phyloP scores from a whole-genome alignment of 2,329 filamentous ascomycete species.

The Colletotrichum navitas region DNA sequence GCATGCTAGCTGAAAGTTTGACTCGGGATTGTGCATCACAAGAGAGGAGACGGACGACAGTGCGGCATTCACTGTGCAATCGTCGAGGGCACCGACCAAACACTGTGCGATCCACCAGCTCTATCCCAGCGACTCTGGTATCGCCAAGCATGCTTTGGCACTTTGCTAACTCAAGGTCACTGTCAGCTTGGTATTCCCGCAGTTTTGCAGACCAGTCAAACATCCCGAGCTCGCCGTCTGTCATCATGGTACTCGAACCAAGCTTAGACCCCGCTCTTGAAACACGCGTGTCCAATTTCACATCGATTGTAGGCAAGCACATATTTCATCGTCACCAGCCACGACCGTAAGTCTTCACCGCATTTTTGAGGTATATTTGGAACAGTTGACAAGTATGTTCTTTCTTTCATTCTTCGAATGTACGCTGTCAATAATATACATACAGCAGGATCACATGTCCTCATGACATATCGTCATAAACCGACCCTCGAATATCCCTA shows the following conservation, averaged over 20 bases:
- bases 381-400: slow-evolving; percentile 22
- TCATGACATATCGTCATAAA: slow-evolving; percentile 36
- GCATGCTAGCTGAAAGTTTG: slow-evolving; percentile 33
- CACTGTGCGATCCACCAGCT: slow-evolving; percentile 2
- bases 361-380: background rate
- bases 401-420: background rate
- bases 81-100: background rate
- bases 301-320: too few species aligned
- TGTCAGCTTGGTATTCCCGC: background rate
- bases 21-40: slow-evolving; percentile 15
- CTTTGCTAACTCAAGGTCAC: background rate
- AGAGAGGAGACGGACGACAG: slow-evolving; percentile 8
- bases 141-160: background rate
- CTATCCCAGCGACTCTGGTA: background rate
- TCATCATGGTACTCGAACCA: too few species aligned
- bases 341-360: background rate
- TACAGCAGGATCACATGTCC: slow-evolving; percentile 41
- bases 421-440: slow-evolving; percentile 42
- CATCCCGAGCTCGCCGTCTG: background rate
- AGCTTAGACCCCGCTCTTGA: background rate
- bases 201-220: background rate
- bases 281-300: background rate
- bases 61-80: background rate
- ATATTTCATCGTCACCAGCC: background rate
- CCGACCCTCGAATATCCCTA: slow-evolving; percentile 29